Percentiles rank a stretch among this genome's conserved stretches.
phyloP scores from a whole-genome alignment of 306 rosid genomes.

The Mimosa pudica region DNA sequence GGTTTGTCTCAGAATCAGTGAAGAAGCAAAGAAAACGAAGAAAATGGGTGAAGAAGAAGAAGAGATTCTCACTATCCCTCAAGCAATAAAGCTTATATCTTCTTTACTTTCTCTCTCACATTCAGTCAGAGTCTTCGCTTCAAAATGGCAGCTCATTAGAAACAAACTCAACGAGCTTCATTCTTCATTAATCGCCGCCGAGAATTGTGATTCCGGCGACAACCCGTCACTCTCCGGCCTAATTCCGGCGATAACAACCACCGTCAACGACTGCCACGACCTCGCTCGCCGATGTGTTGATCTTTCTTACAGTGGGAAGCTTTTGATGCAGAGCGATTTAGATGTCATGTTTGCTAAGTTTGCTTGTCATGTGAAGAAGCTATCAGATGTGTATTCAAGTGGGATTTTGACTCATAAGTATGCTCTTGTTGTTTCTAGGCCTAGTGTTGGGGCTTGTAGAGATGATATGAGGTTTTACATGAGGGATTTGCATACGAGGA shows the following conservation, averaged over 20 bases:
- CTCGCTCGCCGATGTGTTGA: slow-evolving; percentile 78
- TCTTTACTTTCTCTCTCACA: slow-evolving; percentile 66
- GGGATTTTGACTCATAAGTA: slow-evolving; percentile 52
- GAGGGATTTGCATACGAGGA: slow-evolving; percentile 69
- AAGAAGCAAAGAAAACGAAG: slow-evolving; percentile 20
- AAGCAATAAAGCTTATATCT: slow-evolving; percentile 43
- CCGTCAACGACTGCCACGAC: slow-evolving; percentile 61
- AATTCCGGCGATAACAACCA: slow-evolving; percentile 35
- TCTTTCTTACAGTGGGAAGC: slow-evolving; percentile 84
- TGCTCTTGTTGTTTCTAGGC: slow-evolving; percentile 75
- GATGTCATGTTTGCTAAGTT: slow-evolving; percentile 59
- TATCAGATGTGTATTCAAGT: slow-evolving; percentile 55
- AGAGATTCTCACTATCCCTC: slow-evolving; percentile 44
- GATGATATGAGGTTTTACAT: slow-evolving; percentile 86
- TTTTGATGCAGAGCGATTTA: slow-evolving; percentile 93
- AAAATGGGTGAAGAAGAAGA: slow-evolving; percentile 52
- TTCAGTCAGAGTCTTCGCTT: slow-evolving; percentile 69
- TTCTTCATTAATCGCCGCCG: slow-evolving; percentile 58
- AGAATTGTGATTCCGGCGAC: slow-evolving; percentile 55
- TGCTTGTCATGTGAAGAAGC: slow-evolving; percentile 54
- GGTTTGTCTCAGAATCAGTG: slow-evolving; percentile 39
- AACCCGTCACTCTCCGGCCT: slow-evolving; percentile 48
- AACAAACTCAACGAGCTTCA: slow-evolving; percentile 67
- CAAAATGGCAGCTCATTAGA: slow-evolving; percentile 74
- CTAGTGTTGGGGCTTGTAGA: slow-evolving; percentile 65